Base-by-base conservation (phyloP, 2,329 filamentous ascomycete species). In the Beauveria sp. region DNA sequence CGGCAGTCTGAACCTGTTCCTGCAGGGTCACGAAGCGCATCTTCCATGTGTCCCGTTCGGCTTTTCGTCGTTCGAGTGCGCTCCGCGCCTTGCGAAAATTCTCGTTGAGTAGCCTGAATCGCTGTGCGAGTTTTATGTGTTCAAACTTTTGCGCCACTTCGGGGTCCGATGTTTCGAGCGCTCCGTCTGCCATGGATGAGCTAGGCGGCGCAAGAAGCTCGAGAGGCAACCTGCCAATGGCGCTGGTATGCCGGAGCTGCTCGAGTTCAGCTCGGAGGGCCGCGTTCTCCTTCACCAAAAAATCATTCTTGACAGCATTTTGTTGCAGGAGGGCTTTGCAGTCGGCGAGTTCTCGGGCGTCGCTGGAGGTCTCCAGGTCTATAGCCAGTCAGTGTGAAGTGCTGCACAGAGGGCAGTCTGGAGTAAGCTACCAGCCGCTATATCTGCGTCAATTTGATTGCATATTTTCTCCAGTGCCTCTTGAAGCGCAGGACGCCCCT, bases 31-130 rank as follows among this genome's bases (percentile, higher is more conserved):
- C 74, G 5, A 77, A 76, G 59, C 81, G 77, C 6, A 71, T 69
- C 28, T 73, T 71, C 81, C 81, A 84, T 37, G 68, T 66, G 7
- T 79, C 72, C 4, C 75, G 74, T 26, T 77, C 73, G 1, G 73
- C 70, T 30, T 76, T 77, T 53, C 75, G 74, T 64, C 74, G 77
- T 37, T 70, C 67, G 9, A 78, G 70, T 8, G 72, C 70, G 14
- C 71, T 71, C 61, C 75, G 74, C 51, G 76, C 71, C 2, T 66
- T 73, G 61, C 73, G 80, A 66, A 78, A 78, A 63, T 71, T 76
- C 54, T 68, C 68, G 30, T 67, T 74, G 53, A 82, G 67, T 5
- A 74, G 74, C 40, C 71, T 69, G 59, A 79, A 79, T 56, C 73
- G 78, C 22, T 70, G 68, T 30, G 74, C 70, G 2, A 80, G 66